These are phyloP conservation scores for Paramecium caudatum DNA, from an alignment of 73 alveolate genomes.

Conservation along the genomic window DNA sequence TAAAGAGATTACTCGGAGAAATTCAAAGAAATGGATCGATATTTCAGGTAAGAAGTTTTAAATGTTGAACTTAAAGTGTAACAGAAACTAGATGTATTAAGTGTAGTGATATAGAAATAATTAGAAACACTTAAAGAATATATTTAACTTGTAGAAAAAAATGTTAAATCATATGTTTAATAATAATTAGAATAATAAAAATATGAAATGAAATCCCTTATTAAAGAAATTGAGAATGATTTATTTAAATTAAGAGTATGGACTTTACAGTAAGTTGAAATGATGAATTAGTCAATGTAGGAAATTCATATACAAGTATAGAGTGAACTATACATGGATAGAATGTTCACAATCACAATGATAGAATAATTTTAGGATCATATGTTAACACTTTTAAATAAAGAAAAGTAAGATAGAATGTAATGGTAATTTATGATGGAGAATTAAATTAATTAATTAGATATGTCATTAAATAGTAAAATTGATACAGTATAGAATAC, in stretches of 20 bases:
- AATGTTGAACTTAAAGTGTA: background rate
- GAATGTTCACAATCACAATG: constrained; percentile 13
- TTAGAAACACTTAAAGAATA: background rate
- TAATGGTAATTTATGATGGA: constrained; percentile 34
- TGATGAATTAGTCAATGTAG: constrained; percentile 39
- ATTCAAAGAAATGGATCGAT: background rate
- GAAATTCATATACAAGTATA: constrained; percentile 48
- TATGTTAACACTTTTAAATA: background rate
- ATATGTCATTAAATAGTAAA: constrained; percentile 24
- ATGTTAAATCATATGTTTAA: constrained; percentile 4
- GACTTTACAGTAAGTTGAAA: constrained; percentile 3
- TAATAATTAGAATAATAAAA: constrained; percentile 21
- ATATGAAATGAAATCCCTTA: constrained; percentile 37
- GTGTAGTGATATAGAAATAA: background rate
- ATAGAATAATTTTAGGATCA: constrained; percentile 49
- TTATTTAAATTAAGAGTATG: constrained; percentile 57
- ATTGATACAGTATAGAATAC: background rate
- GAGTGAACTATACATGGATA: constrained; percentile 51
- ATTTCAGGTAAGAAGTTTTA: background rate
- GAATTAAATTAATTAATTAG: background rate
- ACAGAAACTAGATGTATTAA: constrained; percentile 12
- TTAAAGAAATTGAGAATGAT: constrained; percentile 41
- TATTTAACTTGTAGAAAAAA: background rate
- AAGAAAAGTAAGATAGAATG: background rate
- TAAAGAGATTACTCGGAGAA: background rate